These are phyloP conservation scores for Microstegium vimineum DNA, from an alignment of 176 grass and related monocot species.

Conservation along the genomic window DNA sequence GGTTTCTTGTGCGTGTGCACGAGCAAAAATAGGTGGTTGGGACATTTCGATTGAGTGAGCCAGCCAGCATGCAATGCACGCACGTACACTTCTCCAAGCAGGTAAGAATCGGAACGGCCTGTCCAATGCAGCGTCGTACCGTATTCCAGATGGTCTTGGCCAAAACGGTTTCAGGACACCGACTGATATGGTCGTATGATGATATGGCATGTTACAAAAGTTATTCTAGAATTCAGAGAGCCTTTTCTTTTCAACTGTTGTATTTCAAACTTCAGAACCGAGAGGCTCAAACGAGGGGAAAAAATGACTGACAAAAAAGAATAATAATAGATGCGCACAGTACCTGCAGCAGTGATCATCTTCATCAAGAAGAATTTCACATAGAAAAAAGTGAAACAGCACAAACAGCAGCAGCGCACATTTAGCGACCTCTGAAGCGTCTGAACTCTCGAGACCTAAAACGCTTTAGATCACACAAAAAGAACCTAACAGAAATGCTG, in stretches of 20 bases:
- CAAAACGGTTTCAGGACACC: neutral
- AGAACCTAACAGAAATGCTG: neutral
- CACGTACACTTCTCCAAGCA: constrained; percentile 15
- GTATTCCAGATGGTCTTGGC: neutral
- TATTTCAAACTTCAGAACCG: too few relatives aligned
- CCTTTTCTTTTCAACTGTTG: too few relatives aligned
- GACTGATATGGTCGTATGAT: neutral
- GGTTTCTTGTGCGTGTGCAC: neutral
- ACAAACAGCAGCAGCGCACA: neutral
- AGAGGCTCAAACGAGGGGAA: neutral
- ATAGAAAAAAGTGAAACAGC: too few relatives aligned
- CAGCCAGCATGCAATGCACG: constrained; percentile 3
- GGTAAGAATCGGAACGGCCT: constrained; percentile 11
- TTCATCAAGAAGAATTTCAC: too few relatives aligned
- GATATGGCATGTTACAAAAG: too few relatives aligned
- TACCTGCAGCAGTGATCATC: neutral
- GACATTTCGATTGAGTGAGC: constrained; percentile 36
- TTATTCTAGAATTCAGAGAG: constrained; percentile 18
- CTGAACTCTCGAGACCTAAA: neutral
- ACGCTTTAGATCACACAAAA: neutral
- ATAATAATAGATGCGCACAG: neutral
- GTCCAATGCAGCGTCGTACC: neutral
- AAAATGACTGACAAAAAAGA: neutral
- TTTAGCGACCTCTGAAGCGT: neutral
- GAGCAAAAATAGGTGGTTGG: neutral